Percentiles rank a stretch among this genome's conserved stretches.
These are phyloP conservation scores for Solanum lignicaule DNA, from an alignment of 257 asterid species.

Conservation along the genomic window DNA sequence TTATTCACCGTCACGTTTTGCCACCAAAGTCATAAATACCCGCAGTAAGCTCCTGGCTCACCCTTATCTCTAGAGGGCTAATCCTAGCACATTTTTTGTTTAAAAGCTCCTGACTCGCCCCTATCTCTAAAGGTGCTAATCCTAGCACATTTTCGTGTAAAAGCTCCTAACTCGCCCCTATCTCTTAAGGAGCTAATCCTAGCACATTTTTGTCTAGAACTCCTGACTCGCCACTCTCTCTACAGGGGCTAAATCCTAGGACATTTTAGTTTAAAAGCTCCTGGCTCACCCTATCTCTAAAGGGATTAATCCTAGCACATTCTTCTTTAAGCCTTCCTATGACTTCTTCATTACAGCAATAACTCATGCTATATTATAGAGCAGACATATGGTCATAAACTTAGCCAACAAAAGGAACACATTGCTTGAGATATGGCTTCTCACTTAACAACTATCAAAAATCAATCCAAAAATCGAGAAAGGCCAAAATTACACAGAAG, in stretches of 20 bases:
- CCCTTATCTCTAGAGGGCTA: background rate
- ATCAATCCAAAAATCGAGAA: background rate
- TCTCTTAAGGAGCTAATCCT: background rate
- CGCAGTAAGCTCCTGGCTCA: background rate
- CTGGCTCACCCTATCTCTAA: background rate
- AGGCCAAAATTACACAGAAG: background rate
- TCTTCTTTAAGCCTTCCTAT: background rate
- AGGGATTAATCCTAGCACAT: background rate
- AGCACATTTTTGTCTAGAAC: background rate
- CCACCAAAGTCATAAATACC: background rate
- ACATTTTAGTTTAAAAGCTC: background rate
- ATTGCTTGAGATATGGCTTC: background rate
- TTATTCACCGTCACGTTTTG: background rate
- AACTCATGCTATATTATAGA: background rate
- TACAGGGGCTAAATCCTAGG: background rate
- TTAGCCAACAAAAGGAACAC: background rate
- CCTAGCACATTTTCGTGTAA: background rate
- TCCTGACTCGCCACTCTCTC: background rate
- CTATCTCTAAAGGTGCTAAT: background rate
- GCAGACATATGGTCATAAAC: background rate
- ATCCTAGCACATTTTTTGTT: background rate
- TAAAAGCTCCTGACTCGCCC: background rate
- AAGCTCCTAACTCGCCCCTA: background rate
- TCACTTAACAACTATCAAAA: background rate
- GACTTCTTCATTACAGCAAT: background rate